phyloP scores from a whole-genome alignment of 345 rosid genomes.

The Eucalyptus decipiens region DNA sequence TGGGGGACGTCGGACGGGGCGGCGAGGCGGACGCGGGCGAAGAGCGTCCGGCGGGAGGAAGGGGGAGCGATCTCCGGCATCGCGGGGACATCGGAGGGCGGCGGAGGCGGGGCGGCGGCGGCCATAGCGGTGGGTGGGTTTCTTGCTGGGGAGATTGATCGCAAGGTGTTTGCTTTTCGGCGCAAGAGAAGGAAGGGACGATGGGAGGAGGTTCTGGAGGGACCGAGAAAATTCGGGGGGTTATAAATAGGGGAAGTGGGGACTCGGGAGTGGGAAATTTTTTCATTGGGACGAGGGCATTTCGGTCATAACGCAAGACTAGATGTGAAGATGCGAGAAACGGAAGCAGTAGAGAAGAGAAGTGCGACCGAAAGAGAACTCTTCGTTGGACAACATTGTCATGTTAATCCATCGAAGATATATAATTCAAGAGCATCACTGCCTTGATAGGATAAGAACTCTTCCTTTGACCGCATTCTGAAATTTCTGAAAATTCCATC shows the following conservation, averaged over 20 bases:
- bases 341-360: background rate
- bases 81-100: constrained; percentile 51
- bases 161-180: background rate
- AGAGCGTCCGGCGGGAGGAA: constrained; percentile 37
- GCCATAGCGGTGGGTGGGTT: constrained; percentile 27
- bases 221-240: background rate
- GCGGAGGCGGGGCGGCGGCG: constrained; percentile 87
- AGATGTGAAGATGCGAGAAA: background rate
- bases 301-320: background rate
- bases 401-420: background rate
- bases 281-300: background rate
- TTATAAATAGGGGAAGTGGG: background rate
- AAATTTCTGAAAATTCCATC: background rate
- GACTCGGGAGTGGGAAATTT: background rate
- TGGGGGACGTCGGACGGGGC: constrained; percentile 60
- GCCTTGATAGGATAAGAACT: background rate
- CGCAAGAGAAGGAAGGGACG: background rate
- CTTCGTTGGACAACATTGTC: background rate
- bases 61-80: constrained; percentile 35
- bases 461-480: background rate
- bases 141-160: background rate
- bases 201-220: background rate
- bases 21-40: constrained; percentile 86
- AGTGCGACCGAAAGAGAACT: background rate
- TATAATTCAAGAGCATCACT: background rate